Conservation (phyloP, 495 filamentous ascomycete species). For the Oleoguttula mirabilis region DNA sequence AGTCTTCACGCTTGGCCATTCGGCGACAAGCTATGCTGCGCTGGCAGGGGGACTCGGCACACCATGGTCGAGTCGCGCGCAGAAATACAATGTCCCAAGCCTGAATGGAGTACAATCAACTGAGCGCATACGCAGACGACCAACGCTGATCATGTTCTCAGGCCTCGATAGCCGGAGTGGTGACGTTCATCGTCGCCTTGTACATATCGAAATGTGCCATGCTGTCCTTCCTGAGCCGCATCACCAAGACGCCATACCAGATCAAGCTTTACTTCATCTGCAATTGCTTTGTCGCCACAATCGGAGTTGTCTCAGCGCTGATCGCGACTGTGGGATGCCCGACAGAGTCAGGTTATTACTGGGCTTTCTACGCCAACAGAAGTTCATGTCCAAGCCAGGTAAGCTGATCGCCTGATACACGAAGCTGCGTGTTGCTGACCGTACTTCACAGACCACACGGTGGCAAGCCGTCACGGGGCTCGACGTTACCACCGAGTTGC, state of each 20-base stretch:
- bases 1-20: slow-evolving; percentile 3
- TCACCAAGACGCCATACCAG: slow-evolving; percentile 15
- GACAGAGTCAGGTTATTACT: slow-evolving; percentile 12
- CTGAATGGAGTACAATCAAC: too few relatives aligned
- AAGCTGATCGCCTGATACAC: background rate
- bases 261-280: slow-evolving; percentile 8
- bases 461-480: slow-evolving; percentile 19
- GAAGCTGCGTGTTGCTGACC: background rate
- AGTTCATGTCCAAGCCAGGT: slow-evolving; percentile 17
- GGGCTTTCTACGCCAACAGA: slow-evolving; percentile 4
- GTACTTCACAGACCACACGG: slow-evolving; percentile 2
- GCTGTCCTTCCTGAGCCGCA: slow-evolving; percentile 21
- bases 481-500: slow-evolving; percentile 17
- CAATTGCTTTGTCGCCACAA: slow-evolving; percentile 17
- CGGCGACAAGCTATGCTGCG: slow-evolving; percentile 5
- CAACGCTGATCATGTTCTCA: too few relatives aligned
- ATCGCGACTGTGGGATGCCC: slow-evolving; percentile 11
- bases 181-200: slow-evolving; percentile 16
- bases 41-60: slow-evolving; percentile 2
- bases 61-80: background rate
- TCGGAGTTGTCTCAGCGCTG: slow-evolving; percentile 11
- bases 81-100: too few relatives aligned
- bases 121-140: too few relatives aligned
- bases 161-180: slow-evolving; percentile 1
- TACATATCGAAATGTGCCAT: slow-evolving; percentile 22